Evolutionary conservation across 2,329 filamentous ascomycete genomes (phyloP), one percentile per base, ranked within the genome.

Genomic region (Fusarium ambrosium): DNA sequence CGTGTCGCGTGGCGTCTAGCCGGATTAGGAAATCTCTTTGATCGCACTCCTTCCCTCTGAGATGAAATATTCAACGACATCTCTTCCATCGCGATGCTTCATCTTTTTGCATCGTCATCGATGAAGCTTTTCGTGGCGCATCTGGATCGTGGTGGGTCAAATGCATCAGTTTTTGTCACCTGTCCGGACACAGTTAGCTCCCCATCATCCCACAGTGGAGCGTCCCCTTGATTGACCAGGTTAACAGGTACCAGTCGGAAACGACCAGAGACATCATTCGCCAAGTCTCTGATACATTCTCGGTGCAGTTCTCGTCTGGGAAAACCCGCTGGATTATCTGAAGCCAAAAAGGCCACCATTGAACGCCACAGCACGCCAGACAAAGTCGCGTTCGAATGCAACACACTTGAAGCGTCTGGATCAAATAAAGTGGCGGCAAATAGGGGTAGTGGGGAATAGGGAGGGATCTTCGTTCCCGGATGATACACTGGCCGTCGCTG

Each of bases 361-460:
- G 53, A 56, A 56, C 53, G 53, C 53, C 53, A 36, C 53, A 20
- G 13, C n/a, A 55, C 51, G 51, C 29, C 27, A 32, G 27, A 55
- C 51, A 27, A n/a, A 55, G 43, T 27, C 61, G 62, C n/a, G 32
- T 32, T 58, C 24, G 22, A 34, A 56, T 48, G n/a, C 27, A 58
- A 55, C 64, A 13, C 48, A 43, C 41, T 13, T 18, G 20, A 29
- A 14, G 48, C 41, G 22, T n/a, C 24, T 48, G 58, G 36, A 59
- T 63, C 61, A 73, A 70, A 73, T 73, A 62, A 70, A 32, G 45
- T 64, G 55, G 24, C 45, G 29, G 14, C 29, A 56, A 39, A 73
- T 71, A 73, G 71, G 71, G 71, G 71, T 34, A 73, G 71, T 73
- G 71, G 71, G 24, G 71, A 64, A 64, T 4, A 60, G 22, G 63